phyloP scores from a whole-genome alignment of 306 rosid species.

The Arachis hypogaea region DNA sequence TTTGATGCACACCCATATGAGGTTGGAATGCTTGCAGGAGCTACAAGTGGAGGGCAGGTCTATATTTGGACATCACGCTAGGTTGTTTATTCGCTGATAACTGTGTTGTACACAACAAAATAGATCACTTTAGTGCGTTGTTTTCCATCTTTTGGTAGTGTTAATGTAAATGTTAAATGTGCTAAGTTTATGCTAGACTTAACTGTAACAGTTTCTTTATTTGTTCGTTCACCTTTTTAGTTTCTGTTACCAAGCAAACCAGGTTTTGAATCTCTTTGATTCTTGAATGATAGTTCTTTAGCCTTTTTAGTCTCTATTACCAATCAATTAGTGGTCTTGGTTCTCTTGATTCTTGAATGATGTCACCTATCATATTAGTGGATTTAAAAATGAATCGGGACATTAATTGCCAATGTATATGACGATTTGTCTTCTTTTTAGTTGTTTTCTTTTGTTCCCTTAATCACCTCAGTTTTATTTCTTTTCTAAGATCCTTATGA shows the following conservation, averaged over 20 bases:
- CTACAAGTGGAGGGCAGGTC: slow-evolving; percentile 58
- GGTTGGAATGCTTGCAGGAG: slow-evolving; percentile 57
- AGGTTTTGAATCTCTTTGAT: neutral
- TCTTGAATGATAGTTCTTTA: neutral
- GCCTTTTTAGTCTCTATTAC: too few relatives aligned
- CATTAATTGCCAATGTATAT: too few relatives aligned
- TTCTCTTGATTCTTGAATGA: too few relatives aligned
- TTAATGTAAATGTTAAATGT: neutral
- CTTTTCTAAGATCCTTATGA: too few relatives aligned
- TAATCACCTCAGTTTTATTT: too few relatives aligned
- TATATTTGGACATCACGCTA: slow-evolving; percentile 51
- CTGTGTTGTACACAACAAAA: neutral
- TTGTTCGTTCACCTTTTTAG: neutral
- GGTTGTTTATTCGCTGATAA: slow-evolving; percentile 3
- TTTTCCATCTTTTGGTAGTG: neutral
- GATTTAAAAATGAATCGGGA: too few relatives aligned
- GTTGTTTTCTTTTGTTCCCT: too few relatives aligned
- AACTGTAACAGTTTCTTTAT: neutral
- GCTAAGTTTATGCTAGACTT: neutral
- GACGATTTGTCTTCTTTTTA: too few relatives aligned
- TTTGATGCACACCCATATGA: slow-evolving; percentile 60
- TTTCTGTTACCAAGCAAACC: neutral
- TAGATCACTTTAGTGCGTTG: neutral
- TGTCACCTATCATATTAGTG: too few relatives aligned
- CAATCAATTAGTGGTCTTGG: too few relatives aligned